Base-by-base conservation (phyloP, 2,329 filamentous ascomycete genomes). In the Fusarium denticulatum region DNA sequence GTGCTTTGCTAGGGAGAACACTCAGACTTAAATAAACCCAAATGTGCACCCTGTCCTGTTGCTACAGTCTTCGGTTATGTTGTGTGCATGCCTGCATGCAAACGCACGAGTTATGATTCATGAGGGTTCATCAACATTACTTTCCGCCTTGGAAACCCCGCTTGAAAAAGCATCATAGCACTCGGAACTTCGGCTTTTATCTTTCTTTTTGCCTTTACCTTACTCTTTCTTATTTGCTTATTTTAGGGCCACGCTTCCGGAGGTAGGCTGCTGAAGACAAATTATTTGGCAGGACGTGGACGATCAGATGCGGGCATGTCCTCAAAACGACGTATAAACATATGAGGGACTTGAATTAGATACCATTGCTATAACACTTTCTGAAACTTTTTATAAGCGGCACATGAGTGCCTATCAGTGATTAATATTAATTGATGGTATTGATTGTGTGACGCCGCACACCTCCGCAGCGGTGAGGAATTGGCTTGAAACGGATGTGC, bases 171-270 rank as follows among this genome's bases (percentile, higher is more conserved):
- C 30, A 57, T 28, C 47, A 58, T 36, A 55, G 42, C 43, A 45
- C 36, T 60, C n/a, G 10, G 46, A 50, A 34, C 39, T 40, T 37
- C 28, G 47, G 30, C 34, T 37, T 57, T 64, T 37, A 39, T 43
- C 24, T 28, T 39, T 62, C 20, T 57, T 43, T 57, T 24, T 60
- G 43, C 60, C 62, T 65, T 64, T 55, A 43, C 52, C 60, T 61
- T 67, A 45, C 50, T 60, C 47, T 69, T 76, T 60, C 58, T 71
- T 76, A 32, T 55, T 49, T 61, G 34, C 22, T 62, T 71, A 58
- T 59, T 63, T 66, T 30, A 71, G 62, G 52, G 71, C 60, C 64
- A 69, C 52, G 45, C 58, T 60, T 47, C 58, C 36, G 58, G 42
- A 56, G 42, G 22, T 24, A 34, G 50, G 69, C 60, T 53, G 69